Evolutionary conservation across 331 rosid genomes (phyloP).

Genomic region (Malus hybrid): DNA sequence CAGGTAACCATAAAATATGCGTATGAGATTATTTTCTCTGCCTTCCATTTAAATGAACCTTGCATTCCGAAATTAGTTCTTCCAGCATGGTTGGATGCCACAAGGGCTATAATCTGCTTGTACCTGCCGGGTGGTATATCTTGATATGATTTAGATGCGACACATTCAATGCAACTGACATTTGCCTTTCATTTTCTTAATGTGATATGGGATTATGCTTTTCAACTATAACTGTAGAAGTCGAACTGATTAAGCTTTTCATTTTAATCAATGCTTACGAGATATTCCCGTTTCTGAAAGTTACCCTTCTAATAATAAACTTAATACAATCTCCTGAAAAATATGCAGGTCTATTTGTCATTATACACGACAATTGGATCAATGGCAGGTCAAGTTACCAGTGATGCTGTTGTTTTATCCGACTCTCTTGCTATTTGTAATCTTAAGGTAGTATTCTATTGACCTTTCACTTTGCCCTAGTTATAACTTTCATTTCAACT

Average conservation of each 20-base stretch:
- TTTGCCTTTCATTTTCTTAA: not conserved
- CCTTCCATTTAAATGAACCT: not conserved
- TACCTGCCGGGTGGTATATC: not conserved
- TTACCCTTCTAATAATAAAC: not conserved
- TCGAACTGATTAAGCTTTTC: not conserved
- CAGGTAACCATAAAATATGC: constrained; percentile 47
- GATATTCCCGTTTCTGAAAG: constrained; percentile 12
- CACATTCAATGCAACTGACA: not conserved
- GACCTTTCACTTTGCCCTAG: not conserved
- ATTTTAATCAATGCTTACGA: not conserved
- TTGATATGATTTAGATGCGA: not conserved
- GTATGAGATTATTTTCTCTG: not conserved
- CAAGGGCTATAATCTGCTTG: not conserved
- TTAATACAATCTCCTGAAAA: not conserved
- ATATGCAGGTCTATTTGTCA: constrained; percentile 76
- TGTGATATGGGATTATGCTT: not conserved
- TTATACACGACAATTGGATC: constrained; percentile 66
- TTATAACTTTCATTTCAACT: not conserved
- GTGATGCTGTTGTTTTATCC: constrained; percentile 43
- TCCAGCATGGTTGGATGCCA: not conserved
- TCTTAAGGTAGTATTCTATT: constrained; percentile 50
- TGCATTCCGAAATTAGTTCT: not conserved
- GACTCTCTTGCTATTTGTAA: constrained; percentile 72
- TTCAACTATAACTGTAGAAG: no score
- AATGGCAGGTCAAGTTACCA: constrained; percentile 66